Evolutionary conservation across 164 flowering plant genomes (phyloP), one percentile per base, ranked within the genome.

Genomic region (Tetracentron sinense): DNA sequence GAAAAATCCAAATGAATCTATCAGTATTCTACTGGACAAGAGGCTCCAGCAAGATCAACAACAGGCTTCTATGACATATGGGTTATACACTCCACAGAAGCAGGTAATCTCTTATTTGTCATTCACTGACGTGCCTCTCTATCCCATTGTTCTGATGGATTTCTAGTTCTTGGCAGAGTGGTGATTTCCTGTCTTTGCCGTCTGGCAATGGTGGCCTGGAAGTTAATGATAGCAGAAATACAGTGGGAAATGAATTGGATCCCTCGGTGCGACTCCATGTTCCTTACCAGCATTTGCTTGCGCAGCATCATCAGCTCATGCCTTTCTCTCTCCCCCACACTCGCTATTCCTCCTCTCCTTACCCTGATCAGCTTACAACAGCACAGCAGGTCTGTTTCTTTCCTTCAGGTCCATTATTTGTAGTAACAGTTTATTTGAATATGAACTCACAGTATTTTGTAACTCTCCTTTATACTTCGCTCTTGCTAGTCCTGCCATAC

Each of bases 131-230:
- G 21, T 10, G 58, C 54, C 51, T 22, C 21, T 63, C 53, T 19
- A 58, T 54, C 26, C 23, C 14, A 15, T 27, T 38, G 6, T 72
- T 54, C 62, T 80, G 50, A 71, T 67, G 27, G 22, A 19, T n/a
- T 17, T 44, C 15, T 56, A n/a, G 42, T 66, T 51, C 25, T 57
- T 57, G 17, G 63, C 83, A 87, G 96, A 74, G 63, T 72, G 74
- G 60, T 33, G 78, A 84, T 68, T 82, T 83, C 74, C 67, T 83
- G 53, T 79, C 91, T 10, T 64, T 85, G 72, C 77, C 78, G 16
- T 22, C 81, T 42, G 81, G 82, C 44, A 64, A 64, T 47, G 67
- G 64, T 47, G 73, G 68, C 26, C 3, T 67, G 54, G 71, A 79
- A 56, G 61, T 57, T 54, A 65, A 62, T 42, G 49, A 23, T 35